Evolutionary conservation across 2,329 filamentous ascomycete species (phyloP), one percentile per base, ranked within the genome.

Genomic region (Aspergillus puulaauensis): DNA sequence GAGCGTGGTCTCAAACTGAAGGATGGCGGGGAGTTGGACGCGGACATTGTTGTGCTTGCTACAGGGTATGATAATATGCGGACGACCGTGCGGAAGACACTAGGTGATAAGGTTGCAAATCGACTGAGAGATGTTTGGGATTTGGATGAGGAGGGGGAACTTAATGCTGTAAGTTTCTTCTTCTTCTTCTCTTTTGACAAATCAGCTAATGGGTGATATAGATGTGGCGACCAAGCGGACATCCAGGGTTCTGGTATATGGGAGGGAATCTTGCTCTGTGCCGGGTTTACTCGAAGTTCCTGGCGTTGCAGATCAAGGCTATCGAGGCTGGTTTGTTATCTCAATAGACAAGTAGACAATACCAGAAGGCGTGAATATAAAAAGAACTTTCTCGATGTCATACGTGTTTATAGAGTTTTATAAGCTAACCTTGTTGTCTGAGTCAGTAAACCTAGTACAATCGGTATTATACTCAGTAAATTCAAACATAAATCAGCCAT

Each of bases 51-150:
- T 8, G 79, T 90, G 0, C 78, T 87, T 43, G 85, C 85, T 0
- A 88, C 85, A 0, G 85, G 81, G 3, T 90, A 88, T 63, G 81
- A 86, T 60, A 89, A 88, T 66, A 91, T 90, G 87, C 78, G 80
- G 11, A 86, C 83, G 0, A 83, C 83, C 19, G 83, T 86, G 2
- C 74, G 83, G n/a, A 77, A 78, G 33, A 82, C 88, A 19, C 79
- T 90, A 54, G 88, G 87, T 0, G 80, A 86, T 31, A 78, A 81
- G 17, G 76, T 90, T 9, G 86, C 84, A 0, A 82, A 85, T 52
- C 76, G 78, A 24, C 79, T 86, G 4, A 75, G 75, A 2, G 84
- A 74, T 62, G 80, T 87, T 15, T 89, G 86, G 84, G 86, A 85
- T 0, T 77, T 87, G 57, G 84, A 88, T 61, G 69, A 75, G 35